Evolutionary conservation across 768 basidiomycete genomes (phyloP).

Genomic region (Kwoniella sp.): DNA sequence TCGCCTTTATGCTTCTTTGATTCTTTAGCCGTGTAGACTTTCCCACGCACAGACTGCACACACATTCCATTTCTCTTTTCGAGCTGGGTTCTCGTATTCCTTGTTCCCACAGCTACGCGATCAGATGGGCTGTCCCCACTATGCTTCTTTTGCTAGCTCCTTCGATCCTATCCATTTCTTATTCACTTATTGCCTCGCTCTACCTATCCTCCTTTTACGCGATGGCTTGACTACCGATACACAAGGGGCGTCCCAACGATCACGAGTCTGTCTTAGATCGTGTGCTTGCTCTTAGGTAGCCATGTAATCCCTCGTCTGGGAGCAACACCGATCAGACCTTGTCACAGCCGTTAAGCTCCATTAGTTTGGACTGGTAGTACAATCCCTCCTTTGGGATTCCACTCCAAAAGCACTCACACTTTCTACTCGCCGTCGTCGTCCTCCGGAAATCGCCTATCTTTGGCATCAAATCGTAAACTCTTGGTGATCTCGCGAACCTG

Average conservation of each 20-base stretch:
- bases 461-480: not conserved
- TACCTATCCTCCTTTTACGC: not conserved
- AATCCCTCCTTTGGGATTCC: not conserved
- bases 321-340: conserved; percentile 11
- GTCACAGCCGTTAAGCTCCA: not conserved
- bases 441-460: conserved; percentile 2
- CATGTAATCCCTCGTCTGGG: not conserved
- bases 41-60: conserved; percentile 33
- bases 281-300: not conserved
- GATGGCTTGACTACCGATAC: not conserved
- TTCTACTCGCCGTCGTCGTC: not conserved
- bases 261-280: no score
- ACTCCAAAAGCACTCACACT: not conserved
- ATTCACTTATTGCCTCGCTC: not conserved
- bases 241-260: not conserved
- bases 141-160: conserved; percentile 46
- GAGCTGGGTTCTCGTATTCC: conserved; percentile 34
- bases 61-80: conserved; percentile 30
- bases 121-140: conserved; percentile 53
- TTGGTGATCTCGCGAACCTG: conserved; percentile 59
- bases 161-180: conserved; percentile 61
- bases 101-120: conserved; percentile 56
- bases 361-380: not conserved
- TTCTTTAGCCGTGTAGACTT: conserved; percentile 50
- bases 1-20: not conserved